Evolutionary conservation across 352 stramenopile genomes (phyloP).

Genomic region (Albugo candida): DNA sequence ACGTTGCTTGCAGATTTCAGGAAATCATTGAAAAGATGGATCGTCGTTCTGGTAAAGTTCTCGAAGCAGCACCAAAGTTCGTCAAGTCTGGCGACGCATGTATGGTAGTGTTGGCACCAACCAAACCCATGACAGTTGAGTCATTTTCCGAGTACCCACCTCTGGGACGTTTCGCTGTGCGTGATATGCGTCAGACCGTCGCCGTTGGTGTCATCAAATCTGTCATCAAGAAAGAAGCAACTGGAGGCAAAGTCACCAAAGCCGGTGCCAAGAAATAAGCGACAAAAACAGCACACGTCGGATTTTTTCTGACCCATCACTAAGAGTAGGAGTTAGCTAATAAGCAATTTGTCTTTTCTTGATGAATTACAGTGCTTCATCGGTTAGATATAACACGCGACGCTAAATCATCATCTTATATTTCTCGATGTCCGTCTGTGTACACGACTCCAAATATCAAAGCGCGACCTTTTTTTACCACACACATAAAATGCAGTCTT

Average conservation of each 20-base stretch:
- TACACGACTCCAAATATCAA: too few relatives aligned
- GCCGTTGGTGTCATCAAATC: slow-evolving; percentile 94
- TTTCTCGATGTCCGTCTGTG: too few relatives aligned
- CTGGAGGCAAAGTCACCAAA: slow-evolving; percentile 9
- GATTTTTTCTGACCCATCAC: not conserved
- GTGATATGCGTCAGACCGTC: slow-evolving; percentile 94
- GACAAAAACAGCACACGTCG: not conserved
- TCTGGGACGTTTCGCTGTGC: slow-evolving; percentile 91
- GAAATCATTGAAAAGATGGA: slow-evolving; percentile 94
- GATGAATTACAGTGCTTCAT: too few relatives aligned
- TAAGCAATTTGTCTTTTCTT: too few relatives aligned
- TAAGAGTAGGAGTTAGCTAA: too few relatives aligned
- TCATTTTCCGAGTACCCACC: slow-evolving; percentile 92
- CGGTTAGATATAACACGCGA: too few relatives aligned
- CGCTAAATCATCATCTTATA: too few relatives aligned
- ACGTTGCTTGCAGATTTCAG: slow-evolving; percentile 91
- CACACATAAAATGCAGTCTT: too few relatives aligned
- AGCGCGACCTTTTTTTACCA: too few relatives aligned
- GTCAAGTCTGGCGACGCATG: slow-evolving; percentile 92
- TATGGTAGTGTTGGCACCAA: slow-evolving; percentile 88
- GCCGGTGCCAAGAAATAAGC: slow-evolving; percentile 13
- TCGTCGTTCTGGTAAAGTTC: slow-evolving; percentile 84
- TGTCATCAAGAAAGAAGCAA: slow-evolving; percentile 71
- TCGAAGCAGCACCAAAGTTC: slow-evolving; percentile 88
- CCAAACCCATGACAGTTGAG: slow-evolving; percentile 91